Evolutionary conservation across 2,329 filamentous ascomycete species (phyloP).

Genomic region (Penicillium occitanis): DNA sequence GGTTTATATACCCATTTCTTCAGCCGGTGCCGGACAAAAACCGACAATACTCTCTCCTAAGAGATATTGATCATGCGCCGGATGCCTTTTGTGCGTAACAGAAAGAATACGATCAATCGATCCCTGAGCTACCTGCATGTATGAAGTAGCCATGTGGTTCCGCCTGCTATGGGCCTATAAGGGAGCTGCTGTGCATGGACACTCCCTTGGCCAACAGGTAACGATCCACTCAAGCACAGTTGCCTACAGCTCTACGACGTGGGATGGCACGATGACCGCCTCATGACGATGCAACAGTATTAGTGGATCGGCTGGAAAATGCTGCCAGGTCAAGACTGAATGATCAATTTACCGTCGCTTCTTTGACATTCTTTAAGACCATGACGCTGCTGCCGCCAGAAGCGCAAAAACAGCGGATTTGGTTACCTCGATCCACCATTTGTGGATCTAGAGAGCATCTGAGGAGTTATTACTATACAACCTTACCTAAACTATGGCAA

Average conservation of each 20-base stretch:
- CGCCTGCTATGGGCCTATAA: not conserved
- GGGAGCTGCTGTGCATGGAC: not conserved
- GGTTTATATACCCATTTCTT: constrained; percentile 12
- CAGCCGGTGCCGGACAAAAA: constrained; percentile 2
- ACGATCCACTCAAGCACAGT: not conserved
- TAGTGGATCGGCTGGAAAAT: not conserved
- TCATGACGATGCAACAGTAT: not conserved
- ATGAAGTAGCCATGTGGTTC: constrained; percentile 12
- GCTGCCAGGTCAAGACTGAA: not conserved
- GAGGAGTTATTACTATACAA: not conserved
- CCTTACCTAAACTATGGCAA: not conserved
- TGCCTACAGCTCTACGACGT: not conserved
- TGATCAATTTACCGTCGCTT: not conserved
- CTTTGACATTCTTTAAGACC: not conserved
- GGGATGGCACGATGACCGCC: not conserved
- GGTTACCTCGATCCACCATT: not conserved
- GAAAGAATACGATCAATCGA: not conserved
- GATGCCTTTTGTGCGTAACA: not conserved
- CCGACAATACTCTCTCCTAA: not conserved
- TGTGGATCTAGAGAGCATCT: not conserved
- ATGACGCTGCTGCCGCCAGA: constrained; percentile 1
- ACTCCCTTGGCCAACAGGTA: not conserved
- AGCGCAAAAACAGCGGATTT: not conserved
- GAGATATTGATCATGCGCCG: not conserved
- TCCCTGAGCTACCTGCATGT: constrained; percentile 1